These are phyloP conservation scores for Urochloa ruziziensis DNA, from an alignment of 176 grass and related monocot species.

Conservation along the genomic window DNA sequence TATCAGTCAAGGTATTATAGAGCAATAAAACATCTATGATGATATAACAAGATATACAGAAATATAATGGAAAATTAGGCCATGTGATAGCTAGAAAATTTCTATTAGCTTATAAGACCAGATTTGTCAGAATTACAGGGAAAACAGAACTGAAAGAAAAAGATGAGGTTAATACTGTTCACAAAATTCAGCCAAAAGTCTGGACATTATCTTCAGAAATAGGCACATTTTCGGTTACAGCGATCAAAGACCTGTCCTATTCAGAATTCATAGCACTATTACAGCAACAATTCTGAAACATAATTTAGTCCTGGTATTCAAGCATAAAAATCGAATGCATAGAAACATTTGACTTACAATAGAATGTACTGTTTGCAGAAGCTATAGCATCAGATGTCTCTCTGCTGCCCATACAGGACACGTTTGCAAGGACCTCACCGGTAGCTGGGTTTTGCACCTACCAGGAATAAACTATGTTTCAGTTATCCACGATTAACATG, in stretches of 20 bases:
- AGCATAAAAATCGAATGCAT: slow-evolving; percentile 19
- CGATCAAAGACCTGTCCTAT: neutral
- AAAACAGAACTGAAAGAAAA: neutral
- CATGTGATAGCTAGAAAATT: neutral
- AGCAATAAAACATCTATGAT: neutral
- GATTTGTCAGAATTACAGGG: neutral
- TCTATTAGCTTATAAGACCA: neutral
- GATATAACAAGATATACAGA: neutral
- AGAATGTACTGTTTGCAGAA: slow-evolving; percentile 70
- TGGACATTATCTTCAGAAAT: neutral
- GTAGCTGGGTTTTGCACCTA: slow-evolving; percentile 94
- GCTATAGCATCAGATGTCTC: slow-evolving; percentile 93
- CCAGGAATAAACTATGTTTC: neutral
- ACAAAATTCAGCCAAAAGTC: neutral
- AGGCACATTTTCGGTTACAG: neutral
- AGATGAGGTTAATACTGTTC: neutral
- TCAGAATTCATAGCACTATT: slow-evolving; percentile 5
- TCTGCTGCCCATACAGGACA: slow-evolving; percentile 83
- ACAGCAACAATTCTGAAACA: neutral
- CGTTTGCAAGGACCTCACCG: slow-evolving; percentile 75
- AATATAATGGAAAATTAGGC: neutral
- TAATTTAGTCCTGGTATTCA: neutral
- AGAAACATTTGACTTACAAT: slow-evolving; percentile 46
- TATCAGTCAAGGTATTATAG: neutral
- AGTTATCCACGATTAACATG: neutral